Evolutionary conservation across 2,329 filamentous ascomycete genomes (phyloP).

Genomic region (Volutella citrinella): DNA sequence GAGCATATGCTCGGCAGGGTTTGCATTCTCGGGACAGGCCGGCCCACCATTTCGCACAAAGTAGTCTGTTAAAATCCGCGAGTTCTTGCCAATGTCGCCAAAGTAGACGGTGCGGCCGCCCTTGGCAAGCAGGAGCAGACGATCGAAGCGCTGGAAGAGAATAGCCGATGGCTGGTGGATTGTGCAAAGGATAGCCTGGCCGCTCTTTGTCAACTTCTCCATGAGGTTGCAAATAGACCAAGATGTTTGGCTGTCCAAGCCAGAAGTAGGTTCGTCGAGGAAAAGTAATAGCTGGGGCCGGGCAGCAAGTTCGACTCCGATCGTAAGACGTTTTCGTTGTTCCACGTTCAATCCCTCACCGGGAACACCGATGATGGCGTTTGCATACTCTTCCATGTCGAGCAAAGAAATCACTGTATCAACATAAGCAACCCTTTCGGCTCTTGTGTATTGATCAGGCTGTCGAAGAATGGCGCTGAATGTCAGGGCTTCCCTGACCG

Average conservation of each 20-base stretch:
- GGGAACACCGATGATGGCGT: conserved; percentile 56
- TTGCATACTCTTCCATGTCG: conserved; percentile 58
- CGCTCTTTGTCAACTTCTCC: conserved; percentile 49
- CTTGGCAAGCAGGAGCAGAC: conserved; percentile 54
- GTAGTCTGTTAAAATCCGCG: conserved; percentile 49
- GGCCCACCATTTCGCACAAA: conserved; percentile 60
- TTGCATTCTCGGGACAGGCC: conserved; percentile 49
- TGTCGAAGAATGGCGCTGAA: conserved; percentile 80
- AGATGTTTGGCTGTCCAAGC: conserved; percentile 55
- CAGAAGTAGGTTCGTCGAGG: conserved; percentile 53
- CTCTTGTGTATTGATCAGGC: conserved; percentile 59
- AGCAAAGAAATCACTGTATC: conserved; percentile 66
- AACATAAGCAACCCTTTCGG: conserved; percentile 76
- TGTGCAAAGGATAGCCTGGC: conserved; percentile 46
- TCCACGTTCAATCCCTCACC: conserved; percentile 55
- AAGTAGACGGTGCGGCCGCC: conserved; percentile 63
- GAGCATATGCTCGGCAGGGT: conserved; percentile 67
- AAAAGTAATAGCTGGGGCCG: conserved; percentile 53
- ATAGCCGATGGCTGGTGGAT: conserved; percentile 46
- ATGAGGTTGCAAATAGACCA: conserved; percentile 57
- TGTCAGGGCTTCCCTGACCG: conserved; percentile 75
- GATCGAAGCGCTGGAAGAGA: conserved; percentile 32
- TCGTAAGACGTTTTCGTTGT: conserved; percentile 54
- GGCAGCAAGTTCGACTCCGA: conserved; percentile 50
- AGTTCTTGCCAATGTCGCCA: conserved; percentile 56